A percentile compares a stretch with the other conserved stretches of the same genome.
Evolutionary conservation across 768 basidiomycete genomes (phyloP).

Genomic region (Termitomyces sp.): DNA sequence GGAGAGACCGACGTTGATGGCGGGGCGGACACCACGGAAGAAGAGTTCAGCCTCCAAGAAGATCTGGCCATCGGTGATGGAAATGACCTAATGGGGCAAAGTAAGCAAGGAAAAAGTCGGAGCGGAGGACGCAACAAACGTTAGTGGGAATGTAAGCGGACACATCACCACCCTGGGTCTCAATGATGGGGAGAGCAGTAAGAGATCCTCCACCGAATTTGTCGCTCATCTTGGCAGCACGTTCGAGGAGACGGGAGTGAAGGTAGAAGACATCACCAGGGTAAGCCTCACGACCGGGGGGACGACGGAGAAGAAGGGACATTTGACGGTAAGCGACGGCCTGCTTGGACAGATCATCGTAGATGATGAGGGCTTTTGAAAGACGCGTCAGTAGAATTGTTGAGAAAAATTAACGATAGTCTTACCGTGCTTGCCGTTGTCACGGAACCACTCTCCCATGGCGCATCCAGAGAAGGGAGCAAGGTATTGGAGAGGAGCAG

Average conservation of each 20-base stretch:
- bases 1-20: conserved; percentile 99
- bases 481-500: conserved; percentile 98
- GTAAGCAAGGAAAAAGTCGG: conserved; percentile 6
- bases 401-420: not conserved
- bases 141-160: conserved; percentile 98
- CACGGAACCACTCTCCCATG: conserved; percentile 99
- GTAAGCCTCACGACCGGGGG: conserved; percentile 99
- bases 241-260: conserved; percentile 99
- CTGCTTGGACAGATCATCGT: conserved; percentile 99
- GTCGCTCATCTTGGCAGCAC: conserved; percentile 99
- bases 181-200: conserved; percentile 98
- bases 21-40: conserved; percentile 99
- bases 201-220: conserved; percentile 98
- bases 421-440: conserved; percentile 98
- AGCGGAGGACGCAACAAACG: conserved; percentile 37
- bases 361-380: conserved; percentile 85
- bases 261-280: conserved; percentile 99
- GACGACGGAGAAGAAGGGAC: conserved; percentile 99
- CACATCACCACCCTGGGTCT: conserved; percentile 99
- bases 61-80: conserved; percentile 99
- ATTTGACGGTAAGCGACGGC: conserved; percentile 99
- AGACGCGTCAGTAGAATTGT: conserved; percentile 10
- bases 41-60: conserved; percentile 99
- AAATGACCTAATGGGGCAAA: conserved; percentile 74
- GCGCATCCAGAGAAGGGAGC: conserved; percentile 99